Base-by-base conservation (phyloP, 768 basidiomycete genomes). In the Serendipita sp. region DNA sequence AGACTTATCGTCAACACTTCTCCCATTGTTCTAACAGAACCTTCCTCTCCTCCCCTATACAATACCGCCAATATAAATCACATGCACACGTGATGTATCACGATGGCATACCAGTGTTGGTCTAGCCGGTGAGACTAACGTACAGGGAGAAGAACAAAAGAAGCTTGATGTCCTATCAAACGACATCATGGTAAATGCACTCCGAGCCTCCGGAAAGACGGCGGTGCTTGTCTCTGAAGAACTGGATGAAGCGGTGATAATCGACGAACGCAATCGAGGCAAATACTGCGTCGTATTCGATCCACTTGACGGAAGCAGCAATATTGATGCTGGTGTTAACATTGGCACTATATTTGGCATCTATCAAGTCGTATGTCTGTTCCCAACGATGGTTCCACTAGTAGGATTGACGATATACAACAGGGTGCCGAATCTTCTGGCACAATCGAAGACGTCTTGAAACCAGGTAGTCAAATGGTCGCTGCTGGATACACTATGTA, bases 91-190 rank as follows among this genome's bases (percentile, higher is more conserved):
- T 60, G 56, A 51, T 32, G 23, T 41, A 41, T 15, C 35, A 36
- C 38, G 38, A 54, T n/a, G 3, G n/a, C 2, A 5, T 23, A 23
- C 11, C 71, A 95, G 93, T n/a, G 88, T 99, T 69, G 96, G 96
- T 36, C 81, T 95, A 23, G 96, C 96, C 15, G 96, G 96, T 15
- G 92, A 94, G 72, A 89, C 89, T 32, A 99, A 99, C 72, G 87
- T 94, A 5, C 91, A 94, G 75, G 96, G 96, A 23, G 96, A 98
- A 74, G 96, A 98, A 72, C 96, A 99, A 80, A 99, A 99, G 81
- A 99, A 99, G 77, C 81, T 99, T 63, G 94, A 96, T 72, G 86
- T 96, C n/a, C 79, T 96, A 36, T 89, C 92, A 13, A 97, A 99
- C 74, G 94, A 99, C 74, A 99, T 99, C 80, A 98, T 99, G 96